Percentiles rank a stretch among this genome's conserved stretches.
phyloP scores from a whole-genome alignment of 257 asterid species.

The Marsdenia floribunda region DNA sequence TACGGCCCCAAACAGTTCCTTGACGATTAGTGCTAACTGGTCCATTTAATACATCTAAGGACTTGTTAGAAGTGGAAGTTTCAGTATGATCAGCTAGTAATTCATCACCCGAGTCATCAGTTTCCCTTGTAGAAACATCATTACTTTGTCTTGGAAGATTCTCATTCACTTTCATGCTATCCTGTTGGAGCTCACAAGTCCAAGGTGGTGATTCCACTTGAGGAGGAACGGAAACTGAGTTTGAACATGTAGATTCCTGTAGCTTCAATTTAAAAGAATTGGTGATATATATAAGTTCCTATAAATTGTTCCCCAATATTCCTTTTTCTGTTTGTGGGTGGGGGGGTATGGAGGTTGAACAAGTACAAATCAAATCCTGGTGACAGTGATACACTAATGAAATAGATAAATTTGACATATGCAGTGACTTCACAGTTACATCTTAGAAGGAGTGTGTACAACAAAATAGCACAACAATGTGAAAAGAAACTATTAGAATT shows the following conservation, averaged over 20 bases:
- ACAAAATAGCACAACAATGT: neutral
- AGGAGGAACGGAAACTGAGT: slow-evolving; percentile 39
- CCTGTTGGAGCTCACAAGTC: slow-evolving; percentile 31
- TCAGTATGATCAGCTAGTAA: slow-evolving; percentile 33
- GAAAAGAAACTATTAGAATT: neutral
- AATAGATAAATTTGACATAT: neutral
- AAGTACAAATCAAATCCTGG: neutral
- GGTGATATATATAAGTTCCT: neutral
- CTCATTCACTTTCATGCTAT: slow-evolving; percentile 23
- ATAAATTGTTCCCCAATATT: neutral
- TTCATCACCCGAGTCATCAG: slow-evolving; percentile 27
- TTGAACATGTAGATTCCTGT: slow-evolving; percentile 51
- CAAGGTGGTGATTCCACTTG: slow-evolving; percentile 32
- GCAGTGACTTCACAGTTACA: neutral
- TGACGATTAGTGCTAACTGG: slow-evolving; percentile 35
- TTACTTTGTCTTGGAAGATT: slow-evolving; percentile 19
- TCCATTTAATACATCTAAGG: slow-evolving; percentile 37
- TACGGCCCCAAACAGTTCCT: slow-evolving; percentile 66
- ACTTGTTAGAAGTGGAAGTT: slow-evolving; percentile 24
- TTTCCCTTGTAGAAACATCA: slow-evolving; percentile 29
- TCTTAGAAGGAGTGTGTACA: neutral
- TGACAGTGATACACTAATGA: neutral
- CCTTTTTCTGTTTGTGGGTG: neutral
- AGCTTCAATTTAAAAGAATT: slow-evolving; percentile 10
- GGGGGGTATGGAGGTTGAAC: neutral